Conservation (phyloP, 2,329 filamentous ascomycete species). For the Sporothrix curviconia region DNA sequence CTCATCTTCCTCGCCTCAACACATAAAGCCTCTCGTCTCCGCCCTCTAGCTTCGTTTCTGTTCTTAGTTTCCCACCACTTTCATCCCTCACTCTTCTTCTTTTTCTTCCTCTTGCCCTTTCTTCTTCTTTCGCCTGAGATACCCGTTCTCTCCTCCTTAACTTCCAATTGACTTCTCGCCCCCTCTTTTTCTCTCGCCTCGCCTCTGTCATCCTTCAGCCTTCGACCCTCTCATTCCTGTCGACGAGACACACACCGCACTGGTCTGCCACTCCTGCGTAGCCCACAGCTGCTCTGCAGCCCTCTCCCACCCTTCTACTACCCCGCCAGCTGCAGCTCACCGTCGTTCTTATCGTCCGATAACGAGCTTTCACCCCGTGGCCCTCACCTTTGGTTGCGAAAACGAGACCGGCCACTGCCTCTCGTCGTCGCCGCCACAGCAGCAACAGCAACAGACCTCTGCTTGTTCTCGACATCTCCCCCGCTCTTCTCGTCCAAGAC, state of each 20-base stretch:
- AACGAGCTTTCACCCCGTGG: background rate
- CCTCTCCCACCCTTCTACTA: background rate
- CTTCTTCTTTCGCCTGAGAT: background rate
- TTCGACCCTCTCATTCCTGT: background rate
- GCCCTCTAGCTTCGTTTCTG: background rate
- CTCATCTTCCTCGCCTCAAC: background rate
- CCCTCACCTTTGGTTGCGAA: too few species aligned
- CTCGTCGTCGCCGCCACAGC: too few species aligned
- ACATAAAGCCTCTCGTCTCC: background rate
- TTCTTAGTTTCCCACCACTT: constrained; percentile 1
- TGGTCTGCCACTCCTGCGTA: background rate
- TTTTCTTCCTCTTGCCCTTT: background rate
- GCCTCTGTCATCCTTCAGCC: background rate
- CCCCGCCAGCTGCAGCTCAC: background rate
- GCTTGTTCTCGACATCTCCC: background rate
- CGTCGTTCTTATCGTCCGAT: background rate
- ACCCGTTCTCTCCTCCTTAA: background rate
- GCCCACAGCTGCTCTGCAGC: background rate
- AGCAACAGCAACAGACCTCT: too few species aligned
- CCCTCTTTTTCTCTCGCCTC: too few species aligned
- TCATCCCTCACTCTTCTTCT: background rate
- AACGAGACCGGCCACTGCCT: too few species aligned
- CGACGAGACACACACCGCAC: background rate
- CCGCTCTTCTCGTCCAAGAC: background rate
- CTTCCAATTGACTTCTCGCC: too few species aligned